These are phyloP conservation scores for Lactarius tabidus DNA, from an alignment of 768 basidiomycete genomes.

Conservation along the genomic window DNA sequence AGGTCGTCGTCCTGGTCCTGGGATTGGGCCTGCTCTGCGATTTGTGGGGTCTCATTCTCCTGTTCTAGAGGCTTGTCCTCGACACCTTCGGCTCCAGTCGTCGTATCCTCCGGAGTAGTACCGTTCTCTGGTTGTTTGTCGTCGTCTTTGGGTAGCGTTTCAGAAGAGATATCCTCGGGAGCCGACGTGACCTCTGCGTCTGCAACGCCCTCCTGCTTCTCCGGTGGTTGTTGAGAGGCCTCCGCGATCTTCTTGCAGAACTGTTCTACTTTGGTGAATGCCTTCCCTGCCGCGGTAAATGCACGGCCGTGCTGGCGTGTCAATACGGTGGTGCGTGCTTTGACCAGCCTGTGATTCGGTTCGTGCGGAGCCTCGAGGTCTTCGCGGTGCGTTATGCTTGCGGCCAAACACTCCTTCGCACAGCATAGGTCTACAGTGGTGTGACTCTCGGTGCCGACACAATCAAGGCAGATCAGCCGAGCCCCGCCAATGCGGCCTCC, in stretches of 20 bases:
- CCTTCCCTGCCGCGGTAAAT: background rate
- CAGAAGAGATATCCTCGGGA: background rate
- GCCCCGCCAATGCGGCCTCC: constrained; percentile 29
- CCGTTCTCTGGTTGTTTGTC: background rate
- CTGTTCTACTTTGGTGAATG: constrained; percentile 5
- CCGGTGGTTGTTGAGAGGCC: background rate
- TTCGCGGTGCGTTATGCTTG: constrained; percentile 18
- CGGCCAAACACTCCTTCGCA: constrained; percentile 26
- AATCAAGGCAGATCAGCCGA: constrained; percentile 34
- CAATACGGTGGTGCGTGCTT: constrained; percentile 27
- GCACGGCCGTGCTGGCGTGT: background rate
- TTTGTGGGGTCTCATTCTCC: background rate
- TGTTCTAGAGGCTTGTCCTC: background rate
- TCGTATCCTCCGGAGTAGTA: background rate
- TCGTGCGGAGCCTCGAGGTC: constrained; percentile 29
- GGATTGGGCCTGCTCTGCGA: background rate
- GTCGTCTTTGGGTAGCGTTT: background rate
- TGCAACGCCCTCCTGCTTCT: background rate
- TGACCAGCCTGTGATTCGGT: constrained; percentile 33
- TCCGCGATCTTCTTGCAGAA: background rate
- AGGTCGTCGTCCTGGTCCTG: constrained; percentile 25
- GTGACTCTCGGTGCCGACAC: constrained; percentile 20
- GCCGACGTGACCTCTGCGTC: background rate
- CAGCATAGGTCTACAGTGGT: constrained; percentile 34
- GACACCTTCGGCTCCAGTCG: background rate